Conservation (phyloP, 1,284 basidiomycete species). For the Rhodotorula glutinis region DNA sequence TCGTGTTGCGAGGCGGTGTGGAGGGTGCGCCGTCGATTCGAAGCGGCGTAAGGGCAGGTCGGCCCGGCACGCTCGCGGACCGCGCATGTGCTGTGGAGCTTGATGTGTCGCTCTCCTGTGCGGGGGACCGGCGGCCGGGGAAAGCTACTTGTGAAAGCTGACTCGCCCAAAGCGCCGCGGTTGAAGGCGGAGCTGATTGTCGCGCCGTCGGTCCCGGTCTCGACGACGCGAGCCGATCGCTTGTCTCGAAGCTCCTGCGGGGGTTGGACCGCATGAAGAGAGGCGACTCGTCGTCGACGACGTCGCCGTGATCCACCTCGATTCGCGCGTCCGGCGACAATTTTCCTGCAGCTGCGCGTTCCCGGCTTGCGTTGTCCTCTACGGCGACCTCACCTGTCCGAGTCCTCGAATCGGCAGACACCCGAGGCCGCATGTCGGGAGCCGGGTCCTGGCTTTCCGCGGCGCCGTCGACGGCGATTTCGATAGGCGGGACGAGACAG, state of each 20-base stretch:
- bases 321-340: too few relatives aligned
- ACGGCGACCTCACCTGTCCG: too few relatives aligned
- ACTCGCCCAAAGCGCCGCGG: conserved; percentile 13
- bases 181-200: neutral
- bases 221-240: neutral
- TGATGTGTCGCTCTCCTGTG: neutral
- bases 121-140: neutral
- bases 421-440: too few relatives aligned
- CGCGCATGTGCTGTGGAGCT: neutral
- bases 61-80: neutral
- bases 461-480: too few relatives aligned
- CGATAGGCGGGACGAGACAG: too few relatives aligned
- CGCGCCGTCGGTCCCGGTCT: neutral
- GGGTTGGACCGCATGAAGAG: neutral
- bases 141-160: conserved; percentile 17
- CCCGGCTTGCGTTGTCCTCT: too few relatives aligned
- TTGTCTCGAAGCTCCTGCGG: neutral
- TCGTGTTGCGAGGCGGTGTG: neutral
- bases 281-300: conserved; percentile 5
- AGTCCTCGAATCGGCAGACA: too few relatives aligned
- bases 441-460: too few relatives aligned
- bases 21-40: neutral
- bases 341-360: too few relatives aligned
- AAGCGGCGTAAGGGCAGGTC: neutral
- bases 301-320: neutral